Conservation (phyloP, 257 asterid species). For the Scutellaria barbata region DNA sequence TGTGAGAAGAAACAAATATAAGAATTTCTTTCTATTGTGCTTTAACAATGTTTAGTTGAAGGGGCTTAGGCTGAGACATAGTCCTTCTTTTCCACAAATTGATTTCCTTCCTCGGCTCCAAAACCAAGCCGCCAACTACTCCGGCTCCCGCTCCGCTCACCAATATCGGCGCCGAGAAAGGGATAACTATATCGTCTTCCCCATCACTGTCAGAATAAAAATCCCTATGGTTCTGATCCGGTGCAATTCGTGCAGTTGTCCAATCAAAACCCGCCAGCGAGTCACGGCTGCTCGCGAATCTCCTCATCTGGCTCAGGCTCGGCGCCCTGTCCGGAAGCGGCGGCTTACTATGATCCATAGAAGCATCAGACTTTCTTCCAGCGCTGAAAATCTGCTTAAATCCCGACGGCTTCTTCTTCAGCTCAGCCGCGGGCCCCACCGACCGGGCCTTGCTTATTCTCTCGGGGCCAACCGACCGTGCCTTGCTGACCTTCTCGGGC, state of each 20-base stretch:
- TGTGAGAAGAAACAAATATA: neutral
- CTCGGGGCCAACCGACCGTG: conserved; percentile 35
- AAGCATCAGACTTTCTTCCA: conserved; percentile 45
- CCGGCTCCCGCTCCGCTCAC: conserved; percentile 35
- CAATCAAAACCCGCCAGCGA: conserved; percentile 65
- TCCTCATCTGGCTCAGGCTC: conserved; percentile 60
- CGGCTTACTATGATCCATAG: conserved; percentile 31
- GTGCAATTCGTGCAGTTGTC: conserved; percentile 48
- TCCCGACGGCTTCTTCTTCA: conserved; percentile 43
- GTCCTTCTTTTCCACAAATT: conserved; percentile 92
- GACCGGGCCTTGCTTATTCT: conserved; percentile 30
- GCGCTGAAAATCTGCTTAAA: conserved; percentile 38
- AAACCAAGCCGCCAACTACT: conserved; percentile 29
- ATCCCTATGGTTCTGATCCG: conserved; percentile 39
- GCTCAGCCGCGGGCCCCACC: conserved; percentile 32
- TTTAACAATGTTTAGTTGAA: conserved; percentile 44
- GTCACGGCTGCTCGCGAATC: conserved; percentile 75
- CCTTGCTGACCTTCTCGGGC: conserved; percentile 30
- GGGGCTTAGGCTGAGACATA: conserved; percentile 72
- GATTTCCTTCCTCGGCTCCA: conserved; percentile 85
- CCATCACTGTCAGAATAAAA: conserved; percentile 47
- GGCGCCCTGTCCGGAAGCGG: conserved; percentile 42
- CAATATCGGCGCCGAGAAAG: conserved; percentile 62
- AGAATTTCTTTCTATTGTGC: neutral
- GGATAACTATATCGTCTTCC: conserved; percentile 45